Conservation (phyloP, 2,329 filamentous ascomycete species). For the Coleophoma eucalyptorum region DNA sequence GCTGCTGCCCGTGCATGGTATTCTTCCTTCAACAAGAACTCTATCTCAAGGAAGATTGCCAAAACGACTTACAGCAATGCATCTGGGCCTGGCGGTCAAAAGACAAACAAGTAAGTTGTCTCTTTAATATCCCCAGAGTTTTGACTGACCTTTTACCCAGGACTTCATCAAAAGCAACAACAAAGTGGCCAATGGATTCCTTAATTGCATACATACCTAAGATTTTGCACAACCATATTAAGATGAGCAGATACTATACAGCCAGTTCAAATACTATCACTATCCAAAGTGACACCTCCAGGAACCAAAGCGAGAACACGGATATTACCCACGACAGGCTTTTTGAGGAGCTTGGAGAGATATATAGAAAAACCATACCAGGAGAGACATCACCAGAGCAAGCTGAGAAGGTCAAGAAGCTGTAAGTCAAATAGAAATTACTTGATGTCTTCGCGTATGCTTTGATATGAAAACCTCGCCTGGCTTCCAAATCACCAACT, state of each 20-base stretch:
- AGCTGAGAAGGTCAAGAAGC: conserved; percentile 44
- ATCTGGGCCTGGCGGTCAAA: conserved; percentile 28
- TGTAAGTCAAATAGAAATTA: conserved; percentile 20
- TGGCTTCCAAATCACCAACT: too few species aligned
- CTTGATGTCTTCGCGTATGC: neutral
- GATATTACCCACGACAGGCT: conserved; percentile 22
- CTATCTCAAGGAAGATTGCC: conserved; percentile 20
- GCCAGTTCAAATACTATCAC: conserved; percentile 20
- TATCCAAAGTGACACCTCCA: conserved; percentile 24
- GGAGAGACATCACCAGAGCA: conserved; percentile 42
- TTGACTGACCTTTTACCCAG: conserved; percentile 13
- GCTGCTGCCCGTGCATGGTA: conserved; percentile 25
- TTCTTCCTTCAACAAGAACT: conserved; percentile 14
- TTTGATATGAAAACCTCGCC: too few species aligned
- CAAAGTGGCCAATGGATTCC: conserved; percentile 20
- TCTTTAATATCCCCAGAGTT: neutral
- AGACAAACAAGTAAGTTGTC: conserved; percentile 27
- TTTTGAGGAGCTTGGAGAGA: conserved; percentile 19
- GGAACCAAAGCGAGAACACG: conserved; percentile 22
- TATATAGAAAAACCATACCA: conserved; percentile 23
- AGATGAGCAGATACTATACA: conserved; percentile 22
- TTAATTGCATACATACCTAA: conserved; percentile 20
- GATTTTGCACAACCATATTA: conserved; percentile 19
- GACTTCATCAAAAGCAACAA: conserved; percentile 28
- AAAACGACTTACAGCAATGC: conserved; percentile 21